Percentiles rank a stretch among this genome's conserved stretches.
Conservation (phyloP, 2,329 filamentous ascomycete species). For the Emmonsia crescens region DNA sequence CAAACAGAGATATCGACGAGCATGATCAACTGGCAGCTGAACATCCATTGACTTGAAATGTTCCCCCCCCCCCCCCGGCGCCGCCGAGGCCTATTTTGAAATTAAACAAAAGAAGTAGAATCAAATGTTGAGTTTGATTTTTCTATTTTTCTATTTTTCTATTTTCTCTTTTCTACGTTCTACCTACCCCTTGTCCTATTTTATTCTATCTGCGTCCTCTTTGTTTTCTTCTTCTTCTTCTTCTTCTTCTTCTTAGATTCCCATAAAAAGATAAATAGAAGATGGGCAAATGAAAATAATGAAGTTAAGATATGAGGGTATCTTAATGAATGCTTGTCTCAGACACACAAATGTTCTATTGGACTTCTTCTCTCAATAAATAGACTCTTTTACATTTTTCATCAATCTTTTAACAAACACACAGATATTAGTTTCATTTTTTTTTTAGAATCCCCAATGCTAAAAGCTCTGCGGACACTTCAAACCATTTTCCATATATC, state of each 20-base stretch:
- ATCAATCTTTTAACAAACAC: too few relatives aligned
- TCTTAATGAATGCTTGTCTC: neutral
- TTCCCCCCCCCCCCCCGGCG: too few relatives aligned
- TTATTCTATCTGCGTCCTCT: too few relatives aligned
- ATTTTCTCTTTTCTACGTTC: neutral
- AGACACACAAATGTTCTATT: too few relatives aligned
- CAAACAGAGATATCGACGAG: slow-evolving; percentile 67
- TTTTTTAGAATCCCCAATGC: too few relatives aligned
- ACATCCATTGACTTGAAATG: slow-evolving; percentile 6
- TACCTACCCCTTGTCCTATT: too few relatives aligned
- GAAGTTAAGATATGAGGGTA: neutral
- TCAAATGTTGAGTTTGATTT: neutral
- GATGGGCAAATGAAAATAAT: neutral
- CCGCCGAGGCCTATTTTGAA: too few relatives aligned
- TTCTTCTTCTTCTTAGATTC: neutral
- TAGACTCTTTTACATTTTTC: too few relatives aligned
- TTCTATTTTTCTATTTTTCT: neutral
- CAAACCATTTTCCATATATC: too few relatives aligned
- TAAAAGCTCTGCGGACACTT: too few relatives aligned
- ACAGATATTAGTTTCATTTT: too few relatives aligned
- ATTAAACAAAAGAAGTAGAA: neutral
- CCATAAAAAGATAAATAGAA: neutral
- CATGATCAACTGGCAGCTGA: slow-evolving; percentile 59
- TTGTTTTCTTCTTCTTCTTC: neutral
- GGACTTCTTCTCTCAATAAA: too few relatives aligned